phyloP scores from a whole-genome alignment of 1,139 yeast species.

The Diutina catenulata region DNA sequence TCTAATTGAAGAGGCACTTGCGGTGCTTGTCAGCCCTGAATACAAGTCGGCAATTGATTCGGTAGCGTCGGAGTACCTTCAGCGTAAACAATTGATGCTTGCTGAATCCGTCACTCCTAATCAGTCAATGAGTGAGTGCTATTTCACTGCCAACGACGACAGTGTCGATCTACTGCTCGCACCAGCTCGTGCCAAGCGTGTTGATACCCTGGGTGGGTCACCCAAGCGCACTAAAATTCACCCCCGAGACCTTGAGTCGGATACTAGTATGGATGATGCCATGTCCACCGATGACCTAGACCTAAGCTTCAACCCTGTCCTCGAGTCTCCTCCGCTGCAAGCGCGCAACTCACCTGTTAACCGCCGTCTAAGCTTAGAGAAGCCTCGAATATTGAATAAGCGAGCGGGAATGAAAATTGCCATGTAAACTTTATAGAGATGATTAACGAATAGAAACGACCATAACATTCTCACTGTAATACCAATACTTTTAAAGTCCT shows the following conservation, averaged over 20 bases:
- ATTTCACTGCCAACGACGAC: neutral
- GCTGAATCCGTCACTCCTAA: no score
- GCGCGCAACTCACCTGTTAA: neutral
- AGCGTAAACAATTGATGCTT: neutral
- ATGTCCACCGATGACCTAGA: neutral
- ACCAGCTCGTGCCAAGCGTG: neutral
- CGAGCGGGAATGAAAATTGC: neutral
- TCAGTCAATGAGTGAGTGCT: no score
- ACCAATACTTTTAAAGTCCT: no score
- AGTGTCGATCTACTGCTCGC: neutral
- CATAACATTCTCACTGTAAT: no score
- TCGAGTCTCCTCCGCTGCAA: neutral
- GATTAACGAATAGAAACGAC: no score
- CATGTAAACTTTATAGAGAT: no score
- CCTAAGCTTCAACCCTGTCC: neutral
- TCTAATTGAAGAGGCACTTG: neutral
- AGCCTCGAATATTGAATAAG: neutral
- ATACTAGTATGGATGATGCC: conserved; percentile 1
- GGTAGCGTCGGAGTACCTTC: neutral
- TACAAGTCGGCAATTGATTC: neutral
- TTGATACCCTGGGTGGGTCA: neutral
- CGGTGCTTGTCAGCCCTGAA: neutral
- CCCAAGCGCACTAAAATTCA: neutral
- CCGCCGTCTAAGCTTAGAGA: conserved; percentile 1
- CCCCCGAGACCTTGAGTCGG: neutral